Conservation (phyloP, 2,329 filamentous ascomycete species). For the Microdochium bolleyi region DNA sequence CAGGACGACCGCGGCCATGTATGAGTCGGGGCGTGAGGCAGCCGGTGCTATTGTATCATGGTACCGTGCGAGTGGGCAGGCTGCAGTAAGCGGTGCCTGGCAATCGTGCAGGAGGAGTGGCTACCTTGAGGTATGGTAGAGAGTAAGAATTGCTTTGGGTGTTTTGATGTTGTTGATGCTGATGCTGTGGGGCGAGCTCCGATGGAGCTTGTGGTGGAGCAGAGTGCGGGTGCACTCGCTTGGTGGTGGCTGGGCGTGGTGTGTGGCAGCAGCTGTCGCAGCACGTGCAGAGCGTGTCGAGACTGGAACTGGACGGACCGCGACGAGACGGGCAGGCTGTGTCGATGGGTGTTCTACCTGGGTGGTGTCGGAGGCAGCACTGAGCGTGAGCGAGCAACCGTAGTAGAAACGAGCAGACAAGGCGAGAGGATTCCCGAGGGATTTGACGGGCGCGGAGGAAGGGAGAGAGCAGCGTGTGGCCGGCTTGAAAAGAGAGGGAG, state of each 20-base stretch:
- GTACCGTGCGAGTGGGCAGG: not conserved
- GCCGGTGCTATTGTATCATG: constrained; percentile 30
- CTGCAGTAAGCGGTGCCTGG: not conserved
- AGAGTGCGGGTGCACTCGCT: not conserved
- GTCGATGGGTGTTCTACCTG: too few relatives aligned
- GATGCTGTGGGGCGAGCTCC: not conserved
- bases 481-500: not conserved
- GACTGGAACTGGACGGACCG: not conserved
- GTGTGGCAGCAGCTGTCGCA: not conserved
- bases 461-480: not conserved
- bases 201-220: not conserved
- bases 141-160: not conserved
- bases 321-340: not conserved
- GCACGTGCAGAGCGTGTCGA: not conserved
- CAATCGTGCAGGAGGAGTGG: not conserved
- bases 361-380: not conserved
- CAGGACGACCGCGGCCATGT: constrained; percentile 80
- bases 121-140: too few relatives aligned
- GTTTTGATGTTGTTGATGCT: constrained; percentile 1
- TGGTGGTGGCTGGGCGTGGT: not conserved
- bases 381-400: not conserved
- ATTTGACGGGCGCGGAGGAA: too few relatives aligned
- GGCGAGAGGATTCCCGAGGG: too few relatives aligned
- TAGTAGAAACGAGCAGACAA: not conserved
- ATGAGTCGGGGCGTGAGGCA: constrained; percentile 10